phyloP scores from a whole-genome alignment of 108 stramenopile genomes.

The Craspedostauros australis region DNA sequence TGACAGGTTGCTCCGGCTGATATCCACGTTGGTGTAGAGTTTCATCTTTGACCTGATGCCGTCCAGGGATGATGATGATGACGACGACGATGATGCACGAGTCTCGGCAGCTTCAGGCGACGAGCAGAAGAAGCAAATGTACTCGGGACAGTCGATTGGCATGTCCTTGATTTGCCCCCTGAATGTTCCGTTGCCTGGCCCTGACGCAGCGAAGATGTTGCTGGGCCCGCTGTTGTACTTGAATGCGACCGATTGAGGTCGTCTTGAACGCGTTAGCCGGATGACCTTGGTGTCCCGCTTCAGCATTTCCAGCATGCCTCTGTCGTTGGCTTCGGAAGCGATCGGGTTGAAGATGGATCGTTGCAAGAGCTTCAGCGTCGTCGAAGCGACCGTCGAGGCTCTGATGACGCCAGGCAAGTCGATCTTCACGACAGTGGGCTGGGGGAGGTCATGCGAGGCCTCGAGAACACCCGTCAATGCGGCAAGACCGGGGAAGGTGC shows the following conservation, averaged over 20 bases:
- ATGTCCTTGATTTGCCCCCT: constrained; percentile 34
- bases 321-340: not conserved
- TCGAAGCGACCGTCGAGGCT: constrained; percentile 42
- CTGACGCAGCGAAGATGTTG: not conserved
- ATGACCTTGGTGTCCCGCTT: constrained; percentile 7
- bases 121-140: constrained; percentile 47
- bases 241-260: constrained; percentile 18
- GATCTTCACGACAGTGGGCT: constrained; percentile 45
- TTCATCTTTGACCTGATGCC: too few species aligned
- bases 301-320: not conserved
- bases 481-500: constrained; percentile 50
- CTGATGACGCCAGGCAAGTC: constrained; percentile 27
- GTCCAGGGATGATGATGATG: too few species aligned
- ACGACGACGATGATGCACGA: too few species aligned
- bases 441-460: constrained; percentile 40
- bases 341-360: constrained; percentile 9
- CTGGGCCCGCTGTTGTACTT: constrained; percentile 2
- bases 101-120: not conserved
- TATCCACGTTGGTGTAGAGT: too few species aligned
- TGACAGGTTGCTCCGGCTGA: too few species aligned
- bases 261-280: constrained; percentile 12
- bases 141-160: constrained; percentile 65
- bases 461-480: constrained; percentile 35
- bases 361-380: constrained; percentile 47
- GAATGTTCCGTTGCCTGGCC: not conserved